These are phyloP conservation scores for Phytophthora aleatoria DNA, from an alignment of 352 stramenopile species.

Conservation along the genomic window DNA sequence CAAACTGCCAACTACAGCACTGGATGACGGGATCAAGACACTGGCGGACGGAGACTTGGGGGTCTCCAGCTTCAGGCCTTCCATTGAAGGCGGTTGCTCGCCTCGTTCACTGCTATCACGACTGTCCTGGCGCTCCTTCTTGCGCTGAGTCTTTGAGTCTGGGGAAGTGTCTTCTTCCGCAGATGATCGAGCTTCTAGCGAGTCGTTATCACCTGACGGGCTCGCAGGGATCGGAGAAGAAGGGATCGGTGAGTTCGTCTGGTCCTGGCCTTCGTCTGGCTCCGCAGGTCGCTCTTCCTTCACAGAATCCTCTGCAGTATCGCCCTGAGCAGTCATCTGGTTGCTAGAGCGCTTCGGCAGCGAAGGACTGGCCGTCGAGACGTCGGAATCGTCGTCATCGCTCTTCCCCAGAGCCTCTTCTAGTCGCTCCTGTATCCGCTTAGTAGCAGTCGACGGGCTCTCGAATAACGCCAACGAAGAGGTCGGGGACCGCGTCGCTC, in stretches of 20 bases:
- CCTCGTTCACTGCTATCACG: not conserved
- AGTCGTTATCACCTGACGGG: constrained; percentile 23
- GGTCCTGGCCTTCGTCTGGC: constrained; percentile 2
- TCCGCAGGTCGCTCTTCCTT: constrained; percentile 11
- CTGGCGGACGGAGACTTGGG: constrained; percentile 30
- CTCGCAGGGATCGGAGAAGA: constrained; percentile 24
- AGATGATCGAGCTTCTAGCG: constrained; percentile 25
- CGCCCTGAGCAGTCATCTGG: constrained; percentile 12
- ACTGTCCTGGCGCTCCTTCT: constrained; percentile 4
- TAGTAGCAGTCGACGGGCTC: constrained; percentile 48
- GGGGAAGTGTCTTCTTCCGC: constrained; percentile 25
- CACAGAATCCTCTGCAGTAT: not conserved
- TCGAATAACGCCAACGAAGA: constrained; percentile 41
- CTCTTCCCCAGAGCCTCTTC: constrained; percentile 56
- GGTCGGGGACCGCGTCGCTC: constrained; percentile 11
- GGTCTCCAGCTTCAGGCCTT: constrained; percentile 35
- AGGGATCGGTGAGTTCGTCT: constrained; percentile 9
- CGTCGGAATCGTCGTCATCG: constrained; percentile 54
- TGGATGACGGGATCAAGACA: constrained; percentile 13
- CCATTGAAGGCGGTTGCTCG: constrained; percentile 9
- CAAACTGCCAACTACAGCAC: constrained; percentile 1
- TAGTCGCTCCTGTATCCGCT: constrained; percentile 54
- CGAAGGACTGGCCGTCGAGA: constrained; percentile 14
- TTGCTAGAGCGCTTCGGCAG: constrained; percentile 25
- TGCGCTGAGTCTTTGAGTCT: constrained; percentile 13